Base-by-base conservation (phyloP, 2,329 filamentous ascomycete species). In the Berkeleyomyces rouxiae region DNA sequence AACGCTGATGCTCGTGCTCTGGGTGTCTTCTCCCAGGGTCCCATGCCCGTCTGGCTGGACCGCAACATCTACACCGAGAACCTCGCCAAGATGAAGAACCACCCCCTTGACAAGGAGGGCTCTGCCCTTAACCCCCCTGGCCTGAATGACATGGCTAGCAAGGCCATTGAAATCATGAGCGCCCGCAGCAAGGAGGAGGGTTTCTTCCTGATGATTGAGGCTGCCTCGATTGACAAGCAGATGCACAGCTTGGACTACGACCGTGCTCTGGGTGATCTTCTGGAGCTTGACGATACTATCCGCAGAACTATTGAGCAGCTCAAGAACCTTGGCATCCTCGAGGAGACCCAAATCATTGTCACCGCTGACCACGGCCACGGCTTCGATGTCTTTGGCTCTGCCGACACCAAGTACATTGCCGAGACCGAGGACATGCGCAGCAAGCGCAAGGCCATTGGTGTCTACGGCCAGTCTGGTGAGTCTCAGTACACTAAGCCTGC, bases 361-460 rank as follows among this genome's bases (percentile, higher is more conserved):
- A 90, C 88, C 2, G 86, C 88, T n/a, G 88, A 95, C 70, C 89
- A 93, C 77, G 89, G 89, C 49, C 89, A 95, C 74, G 89, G 89
- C 62, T 95, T 95, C 71, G 89, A 91, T 72, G 89, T 95, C 67
- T 91, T 86, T 71, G 89, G 89, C 66, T 84, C 79, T 66, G 87
- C 89, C 58, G 89, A 95, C 70, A 93, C 88, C 16, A 77, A 86
- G 70, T 93, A 91, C 73, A 78, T 92, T 57, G 76, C 80, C 13
- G 79, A 80, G 3, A 82, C 90, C 68, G 73, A 77, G 5, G 78
- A 79, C 16, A 82, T 87, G 71, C 85, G 89, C 68, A 75, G 81
- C 68, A 92, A 90, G 79, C 86, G 89, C 68, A 77, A 80, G 59
- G 88, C 89, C 46, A 77, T 93, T 59, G 88, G 88, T 64, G 78